Conservation (phyloP, 257 asterid species). For the Nemophila menziesii region DNA sequence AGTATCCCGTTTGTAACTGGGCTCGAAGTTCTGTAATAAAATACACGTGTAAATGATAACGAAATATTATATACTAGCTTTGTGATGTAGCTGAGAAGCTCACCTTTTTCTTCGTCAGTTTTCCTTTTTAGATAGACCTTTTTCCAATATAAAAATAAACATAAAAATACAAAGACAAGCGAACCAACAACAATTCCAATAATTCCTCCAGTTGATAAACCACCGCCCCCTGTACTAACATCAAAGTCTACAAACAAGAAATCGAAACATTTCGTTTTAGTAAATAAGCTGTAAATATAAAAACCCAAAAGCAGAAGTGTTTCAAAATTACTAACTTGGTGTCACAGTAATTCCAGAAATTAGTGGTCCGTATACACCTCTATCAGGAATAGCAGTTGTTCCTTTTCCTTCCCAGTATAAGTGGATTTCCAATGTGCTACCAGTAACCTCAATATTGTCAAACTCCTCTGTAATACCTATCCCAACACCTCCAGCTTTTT, state of each 20-base stretch:
- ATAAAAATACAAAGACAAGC: conserved; percentile 20
- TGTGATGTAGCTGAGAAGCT: not conserved
- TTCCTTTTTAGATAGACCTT: conserved; percentile 48
- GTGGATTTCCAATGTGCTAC: conserved; percentile 76
- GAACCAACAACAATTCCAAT: conserved; percentile 50
- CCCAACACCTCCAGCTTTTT: conserved; percentile 56
- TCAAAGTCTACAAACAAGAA: conserved; percentile 41
- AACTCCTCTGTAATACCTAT: conserved; percentile 42
- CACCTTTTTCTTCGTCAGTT: conserved; percentile 49
- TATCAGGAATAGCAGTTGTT: conserved; percentile 64
- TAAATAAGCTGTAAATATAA: too few relatives aligned
- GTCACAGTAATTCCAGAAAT: conserved; percentile 86
- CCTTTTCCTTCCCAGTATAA: conserved; percentile 95
- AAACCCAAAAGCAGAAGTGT: not conserved
- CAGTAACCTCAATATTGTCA: conserved; percentile 27
- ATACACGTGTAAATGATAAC: too few relatives aligned
- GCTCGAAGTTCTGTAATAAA: conserved; percentile 33
- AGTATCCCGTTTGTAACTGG: conserved; percentile 34
- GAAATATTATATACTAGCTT: not conserved
- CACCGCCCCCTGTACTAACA: conserved; percentile 32
- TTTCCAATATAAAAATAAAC: conserved; percentile 39
- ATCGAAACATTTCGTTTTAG: not conserved
- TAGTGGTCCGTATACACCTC: conserved; percentile 87
- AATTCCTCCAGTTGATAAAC: conserved; percentile 61
- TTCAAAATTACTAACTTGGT: conserved; percentile 44